Base-by-base conservation (phyloP, 139 green algal genomes). In the Coelastrella sp. region DNA sequence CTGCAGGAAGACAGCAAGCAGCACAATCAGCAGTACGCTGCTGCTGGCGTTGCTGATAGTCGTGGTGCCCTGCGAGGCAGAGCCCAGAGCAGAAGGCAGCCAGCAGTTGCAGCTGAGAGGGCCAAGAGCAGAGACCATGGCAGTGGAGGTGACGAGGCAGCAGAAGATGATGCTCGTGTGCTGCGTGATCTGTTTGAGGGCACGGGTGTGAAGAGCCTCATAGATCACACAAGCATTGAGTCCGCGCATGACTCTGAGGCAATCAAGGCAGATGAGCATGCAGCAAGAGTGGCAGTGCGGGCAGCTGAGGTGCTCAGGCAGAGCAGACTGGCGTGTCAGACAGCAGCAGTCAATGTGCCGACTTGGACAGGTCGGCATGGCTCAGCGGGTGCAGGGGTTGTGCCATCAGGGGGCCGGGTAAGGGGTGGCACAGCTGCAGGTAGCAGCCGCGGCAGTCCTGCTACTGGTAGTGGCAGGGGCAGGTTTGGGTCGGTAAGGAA, bases 361-460 rank as follows among this genome's bases (percentile, higher is more conserved):
- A 99, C 97, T 0, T 99, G 97, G 97, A 99, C 97, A 11, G 97
- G 97, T 0, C 84, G 95, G 20, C 94, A 92, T 19, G 97, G 97
- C 6, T 79, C 82, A 17, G 96, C 94, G 7, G 96, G 94, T 11
- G 7, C 73, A 76, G 57, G 22, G 15, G 68, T 22, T 66, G 15
- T 49, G 59, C 86, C 59, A 65, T 61, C 49, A 78, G 8, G 27
- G 10, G 35, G 78, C 17, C 25, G 88, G 24, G 25, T 11, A 7
- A 25, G 70, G 6, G 66, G 57, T 80, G 82, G 63, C 25, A 75
- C 0, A 35, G 68, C 25, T 70, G 78, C 19, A 49, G 80, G 80
- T 56, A 82, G 79, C 15, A 61, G 78, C 49, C 65, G 57, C n/a
- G 74, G 25, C 57, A 90, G 60, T 49, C 56, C 73, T 57, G 58